A percentile compares a stretch with the other conserved stretches of the same genome.
These are phyloP conservation scores for Claviceps humidiphila DNA, from an alignment of 2,329 filamentous ascomycete species.

Conservation along the genomic window DNA sequence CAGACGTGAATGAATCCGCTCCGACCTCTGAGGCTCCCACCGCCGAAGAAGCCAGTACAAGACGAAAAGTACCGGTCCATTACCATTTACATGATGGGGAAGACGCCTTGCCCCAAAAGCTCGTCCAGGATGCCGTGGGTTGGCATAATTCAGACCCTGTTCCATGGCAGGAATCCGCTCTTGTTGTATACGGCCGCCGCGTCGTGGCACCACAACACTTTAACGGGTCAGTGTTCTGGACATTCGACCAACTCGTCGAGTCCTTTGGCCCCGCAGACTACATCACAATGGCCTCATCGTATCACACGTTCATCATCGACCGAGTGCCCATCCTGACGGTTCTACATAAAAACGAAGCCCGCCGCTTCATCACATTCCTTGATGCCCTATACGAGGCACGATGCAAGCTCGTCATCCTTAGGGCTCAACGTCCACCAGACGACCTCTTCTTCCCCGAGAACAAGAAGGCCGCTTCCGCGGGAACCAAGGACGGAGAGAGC, in stretches of 20 bases:
- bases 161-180: constrained; percentile 28
- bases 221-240: constrained; percentile 48
- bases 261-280: constrained; percentile 70
- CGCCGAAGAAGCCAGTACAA: background rate
- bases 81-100: constrained; percentile 16
- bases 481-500: constrained; percentile 3
- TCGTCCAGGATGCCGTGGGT: constrained; percentile 12
- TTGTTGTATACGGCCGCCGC: constrained; percentile 49
- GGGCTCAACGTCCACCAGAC: constrained; percentile 55
- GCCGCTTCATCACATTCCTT: constrained; percentile 66
- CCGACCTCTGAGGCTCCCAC: background rate
- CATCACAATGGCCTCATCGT: constrained; percentile 66
- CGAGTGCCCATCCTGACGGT: constrained; percentile 53
- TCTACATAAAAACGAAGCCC: constrained; percentile 65
- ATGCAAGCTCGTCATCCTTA: constrained; percentile 55
- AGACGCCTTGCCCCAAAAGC: constrained; percentile 16
- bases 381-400: constrained; percentile 74
- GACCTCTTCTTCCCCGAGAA: constrained; percentile 63
- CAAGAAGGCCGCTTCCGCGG: constrained; percentile 10
- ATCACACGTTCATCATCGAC: constrained; percentile 65
- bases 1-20: background rate
- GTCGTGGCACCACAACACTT: constrained; percentile 45
- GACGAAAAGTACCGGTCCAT: constrained; percentile 15
- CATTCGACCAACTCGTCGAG: constrained; percentile 54
- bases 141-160: constrained; percentile 11